Evolutionary conservation across 177 flowering plant genomes (phyloP), one percentile per base, ranked within the genome.

Genomic region (Vitis hybrid): DNA sequence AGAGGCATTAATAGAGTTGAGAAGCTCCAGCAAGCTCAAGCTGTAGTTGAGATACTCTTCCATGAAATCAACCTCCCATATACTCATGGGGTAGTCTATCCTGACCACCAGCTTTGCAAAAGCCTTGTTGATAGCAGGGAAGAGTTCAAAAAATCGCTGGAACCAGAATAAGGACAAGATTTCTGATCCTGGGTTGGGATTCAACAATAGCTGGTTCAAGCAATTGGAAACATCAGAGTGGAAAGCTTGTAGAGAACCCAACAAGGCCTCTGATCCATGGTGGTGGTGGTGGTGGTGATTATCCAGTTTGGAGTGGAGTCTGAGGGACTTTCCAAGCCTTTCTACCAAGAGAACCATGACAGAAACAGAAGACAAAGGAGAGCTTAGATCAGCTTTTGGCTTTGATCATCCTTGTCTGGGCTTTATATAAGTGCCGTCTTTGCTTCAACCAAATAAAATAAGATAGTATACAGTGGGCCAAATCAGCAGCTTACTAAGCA

Each of bases 11-110:
- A 84, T 77, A 15, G 69, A 75, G 20, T 89, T 89, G 15, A 84
- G 73, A 35, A 71, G 58, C 2, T 84, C 85, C 9, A 89, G 71
- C 73, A 85, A 53, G 15, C 32, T 67, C 62, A 85, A 76, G 66
- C 66, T 85, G 74, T 83, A 77, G n/a, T 59, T 71, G 32, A 85
- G 82, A 75, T 84, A 84, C 20, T 67, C 80, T 7, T 89, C 88
- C 12, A 73, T 64, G 11, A 74, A 77, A 54, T 64, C 58, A 6
- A 4, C 71, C 11, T 77, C 77, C 93, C 91, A 87, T 35, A 35
- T 71, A 49, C 71, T 72, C 69, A 80, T 59, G 1, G 89, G 88
- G 64, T 78, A 73, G 59, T 87, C 86, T 18, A 83, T 76, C 9
- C 78, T 82, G 24, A 72, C 72, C 20, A 77, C 74, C 2, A 89